Conservation (phyloP, 2,329 filamentous ascomycete species). For the Cryphonectria carpinicola region DNA sequence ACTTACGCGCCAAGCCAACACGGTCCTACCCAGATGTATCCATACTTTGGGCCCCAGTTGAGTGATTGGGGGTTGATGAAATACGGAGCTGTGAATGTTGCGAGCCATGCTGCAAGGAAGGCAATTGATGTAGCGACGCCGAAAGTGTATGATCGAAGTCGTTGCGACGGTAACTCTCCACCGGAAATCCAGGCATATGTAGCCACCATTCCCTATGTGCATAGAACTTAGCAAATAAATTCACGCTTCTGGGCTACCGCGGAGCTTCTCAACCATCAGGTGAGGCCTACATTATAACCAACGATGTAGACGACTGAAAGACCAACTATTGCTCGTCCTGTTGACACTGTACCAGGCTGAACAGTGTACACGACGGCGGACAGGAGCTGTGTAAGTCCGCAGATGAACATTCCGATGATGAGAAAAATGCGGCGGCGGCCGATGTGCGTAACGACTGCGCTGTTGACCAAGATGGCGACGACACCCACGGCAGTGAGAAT, state of each 20-base stretch:
- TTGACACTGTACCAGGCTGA: conserved; percentile 40
- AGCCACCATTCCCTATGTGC: conserved; percentile 49
- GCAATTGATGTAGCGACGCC: conserved; percentile 57
- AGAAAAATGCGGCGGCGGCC: conserved; percentile 59
- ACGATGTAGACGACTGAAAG: conserved; percentile 58
- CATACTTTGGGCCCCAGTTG: conserved; percentile 62
- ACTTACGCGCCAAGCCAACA: conserved; percentile 39
- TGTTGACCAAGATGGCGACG: conserved; percentile 58
- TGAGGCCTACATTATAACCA: conserved; percentile 48
- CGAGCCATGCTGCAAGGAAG: conserved; percentile 60
- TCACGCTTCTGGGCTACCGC: background rate
- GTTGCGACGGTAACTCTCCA: conserved; percentile 60
- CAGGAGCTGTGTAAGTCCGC: conserved; percentile 58
- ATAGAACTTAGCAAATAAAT: background rate
- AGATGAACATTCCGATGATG: conserved; percentile 53
- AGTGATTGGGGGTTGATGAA: conserved; percentile 60
- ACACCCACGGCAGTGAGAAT: conserved; percentile 59
- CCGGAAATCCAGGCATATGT: conserved; percentile 62
- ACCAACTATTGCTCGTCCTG: conserved; percentile 54
- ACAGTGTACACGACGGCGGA: conserved; percentile 56
- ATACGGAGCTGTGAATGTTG: conserved; percentile 62
- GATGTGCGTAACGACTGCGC: conserved; percentile 54
- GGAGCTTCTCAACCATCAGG: too few species aligned
- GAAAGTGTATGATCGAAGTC: conserved; percentile 60
- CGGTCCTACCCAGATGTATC: conserved; percentile 57